Percentiles rank a stretch among this genome's conserved stretches.
Evolutionary conservation across 176 grass and related monocot genomes (phyloP).

Genomic region (Triticum dicoccoides): DNA sequence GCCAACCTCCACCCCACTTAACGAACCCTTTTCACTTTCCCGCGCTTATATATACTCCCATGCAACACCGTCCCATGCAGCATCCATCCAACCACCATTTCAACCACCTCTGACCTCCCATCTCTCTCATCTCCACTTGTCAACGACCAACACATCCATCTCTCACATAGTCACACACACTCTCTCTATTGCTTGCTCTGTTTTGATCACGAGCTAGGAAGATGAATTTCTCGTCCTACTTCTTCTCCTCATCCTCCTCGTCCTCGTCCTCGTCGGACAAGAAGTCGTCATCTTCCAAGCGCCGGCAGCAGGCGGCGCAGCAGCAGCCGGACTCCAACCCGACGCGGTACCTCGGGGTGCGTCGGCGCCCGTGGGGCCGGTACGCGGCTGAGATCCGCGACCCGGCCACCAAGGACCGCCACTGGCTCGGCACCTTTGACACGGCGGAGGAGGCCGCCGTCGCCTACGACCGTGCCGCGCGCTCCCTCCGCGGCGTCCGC

Average conservation of each 20-base stretch:
- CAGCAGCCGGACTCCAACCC: constrained; percentile 31
- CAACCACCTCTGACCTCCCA: constrained; percentile 24
- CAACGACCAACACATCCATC: constrained; percentile 1
- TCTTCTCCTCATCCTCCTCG: constrained; percentile 49
- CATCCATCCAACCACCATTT: constrained; percentile 40
- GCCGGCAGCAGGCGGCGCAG: constrained; percentile 44
- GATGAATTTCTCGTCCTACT: constrained; percentile 89
- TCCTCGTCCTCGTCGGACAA: constrained; percentile 48
- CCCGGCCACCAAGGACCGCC: constrained; percentile 90
- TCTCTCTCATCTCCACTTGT: constrained; percentile 26
- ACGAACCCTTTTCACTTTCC: constrained; percentile 37
- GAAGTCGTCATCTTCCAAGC: constrained; percentile 62
- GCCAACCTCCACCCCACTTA: constrained; percentile 51
- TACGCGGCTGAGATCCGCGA: constrained; percentile 99
- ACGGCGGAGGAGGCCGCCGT: constrained; percentile 96
- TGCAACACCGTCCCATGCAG: constrained; percentile 69
- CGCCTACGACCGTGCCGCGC: constrained; percentile 91
- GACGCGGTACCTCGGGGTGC: constrained; percentile 76
- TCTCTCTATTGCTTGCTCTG: neutral
- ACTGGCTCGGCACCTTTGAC: constrained; percentile 97
- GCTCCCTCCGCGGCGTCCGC: constrained; percentile 65
- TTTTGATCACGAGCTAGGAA: neutral
- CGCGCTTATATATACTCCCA: constrained; percentile 58
- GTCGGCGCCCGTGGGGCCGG: constrained; percentile 83
- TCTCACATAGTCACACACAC: neutral